Base-by-base conservation (phyloP, 2,329 filamentous ascomycete genomes). In the Botrytis sinoallii region DNA sequence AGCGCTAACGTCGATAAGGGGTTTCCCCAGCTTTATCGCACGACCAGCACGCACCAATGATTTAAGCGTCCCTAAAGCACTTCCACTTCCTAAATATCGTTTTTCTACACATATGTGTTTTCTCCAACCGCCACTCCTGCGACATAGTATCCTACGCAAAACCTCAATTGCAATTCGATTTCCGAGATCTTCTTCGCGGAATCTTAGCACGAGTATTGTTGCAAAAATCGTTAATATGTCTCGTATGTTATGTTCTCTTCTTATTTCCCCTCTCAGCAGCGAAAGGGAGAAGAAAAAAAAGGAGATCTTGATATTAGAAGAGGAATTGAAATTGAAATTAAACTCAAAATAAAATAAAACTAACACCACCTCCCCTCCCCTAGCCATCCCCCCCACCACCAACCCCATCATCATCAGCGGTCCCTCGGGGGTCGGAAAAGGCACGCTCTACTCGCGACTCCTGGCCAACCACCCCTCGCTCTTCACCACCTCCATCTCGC, bases 381-480 rank as follows among this genome's bases (percentile, higher is more conserved):
- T 72, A 73, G 42, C 46, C 64, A 52, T 64, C 75, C 75, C 74
- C 42, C 76, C 74, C 42, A 71, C 67, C 64, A 77, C 79, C 72
- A 73, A 70, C 77, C 92, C 92, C 22, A 86, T 95, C 79, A 90
- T 96, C 79, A 92, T 96, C 83, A 93, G 90, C 67, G 93, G 93
- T 73, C 93, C 93, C 75, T 92, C 89, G 18, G 93, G 93, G 81
- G 89, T 93, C 66, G 93, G 93, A 78, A 96, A 96, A 84, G 92
- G 91, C 78, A 95, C 93, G 20, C 89, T 95, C 75, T 91, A 93
- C 82, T 90, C 90, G 80, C 86, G 88, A 66, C 89, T 95, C 68
- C 92, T 94, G 81, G 85, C 84, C 8, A 84, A 85, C 40, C 86
- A 87, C 81, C 88, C 88, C 32, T 82, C 84, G 74, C 84, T 83